These are phyloP conservation scores for Curvularia spicifera DNA, from an alignment of 2,329 filamentous ascomycete genomes.

Conservation along the genomic window DNA sequence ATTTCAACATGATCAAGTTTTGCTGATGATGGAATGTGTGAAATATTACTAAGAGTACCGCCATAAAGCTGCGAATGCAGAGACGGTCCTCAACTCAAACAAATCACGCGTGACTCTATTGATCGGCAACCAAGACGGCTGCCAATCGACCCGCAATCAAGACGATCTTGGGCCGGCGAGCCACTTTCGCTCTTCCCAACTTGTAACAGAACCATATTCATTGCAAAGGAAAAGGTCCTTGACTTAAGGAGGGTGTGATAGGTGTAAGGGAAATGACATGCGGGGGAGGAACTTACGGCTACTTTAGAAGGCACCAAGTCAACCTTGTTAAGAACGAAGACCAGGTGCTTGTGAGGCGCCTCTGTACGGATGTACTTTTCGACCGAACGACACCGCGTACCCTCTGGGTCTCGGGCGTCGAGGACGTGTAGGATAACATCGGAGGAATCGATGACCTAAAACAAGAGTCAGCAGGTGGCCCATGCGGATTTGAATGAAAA, in stretches of 20 bases:
- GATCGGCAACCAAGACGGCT: constrained; percentile 89
- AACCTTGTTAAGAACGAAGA: constrained; percentile 89
- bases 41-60: constrained; percentile 98
- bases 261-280: constrained; percentile 1
- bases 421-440: constrained; percentile 82
- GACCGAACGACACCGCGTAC: constrained; percentile 86
- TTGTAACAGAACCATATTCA: constrained; percentile 96
- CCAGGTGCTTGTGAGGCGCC: constrained; percentile 92
- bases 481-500: not conserved
- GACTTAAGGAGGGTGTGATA: constrained; percentile 81
- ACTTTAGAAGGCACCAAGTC: constrained; percentile 91
- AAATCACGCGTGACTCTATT: constrained; percentile 79
- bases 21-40: constrained; percentile 69
- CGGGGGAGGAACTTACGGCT: constrained; percentile 74
- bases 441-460: constrained; percentile 76
- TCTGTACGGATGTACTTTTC: constrained; percentile 95
- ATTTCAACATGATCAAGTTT: constrained; percentile 22
- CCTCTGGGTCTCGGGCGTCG: constrained; percentile 52
- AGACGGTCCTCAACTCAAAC: constrained; percentile 96
- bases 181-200: constrained; percentile 91
- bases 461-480: not conserved
- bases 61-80: constrained; percentile 68
- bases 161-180: constrained; percentile 69
- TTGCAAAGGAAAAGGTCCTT: constrained; percentile 72
- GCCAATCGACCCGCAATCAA: constrained; percentile 71